These are phyloP conservation scores for Alternaria tenuissima DNA, from an alignment of 2,329 filamentous ascomycete genomes.

Conservation along the genomic window DNA sequence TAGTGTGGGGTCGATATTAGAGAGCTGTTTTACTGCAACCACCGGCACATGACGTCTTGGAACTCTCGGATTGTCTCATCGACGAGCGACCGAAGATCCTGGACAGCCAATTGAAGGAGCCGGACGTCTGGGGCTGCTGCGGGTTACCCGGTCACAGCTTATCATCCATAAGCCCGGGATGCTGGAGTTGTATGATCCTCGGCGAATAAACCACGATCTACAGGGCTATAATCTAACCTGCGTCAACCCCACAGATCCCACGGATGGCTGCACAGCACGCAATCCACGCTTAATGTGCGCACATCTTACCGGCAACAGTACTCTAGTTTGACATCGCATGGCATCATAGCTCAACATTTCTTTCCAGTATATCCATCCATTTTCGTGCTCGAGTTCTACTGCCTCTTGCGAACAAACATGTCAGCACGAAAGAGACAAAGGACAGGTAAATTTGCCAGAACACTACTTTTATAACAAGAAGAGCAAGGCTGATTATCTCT, in stretches of 20 bases:
- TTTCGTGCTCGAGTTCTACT: background rate
- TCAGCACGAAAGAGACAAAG: conserved; percentile 9
- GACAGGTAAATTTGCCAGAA: background rate
- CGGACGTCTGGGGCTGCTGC: background rate
- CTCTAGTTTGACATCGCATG: background rate
- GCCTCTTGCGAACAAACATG: background rate
- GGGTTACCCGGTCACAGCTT: background rate
- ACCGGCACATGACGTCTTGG: background rate
- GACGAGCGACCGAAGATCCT: background rate
- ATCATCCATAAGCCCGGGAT: background rate
- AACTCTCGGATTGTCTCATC: background rate
- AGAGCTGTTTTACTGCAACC: background rate
- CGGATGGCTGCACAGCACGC: conserved; percentile 3
- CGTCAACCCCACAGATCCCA: background rate
- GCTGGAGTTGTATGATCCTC: background rate
- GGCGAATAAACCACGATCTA: background rate
- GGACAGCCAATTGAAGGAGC: background rate
- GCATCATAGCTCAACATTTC: background rate
- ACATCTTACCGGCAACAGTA: background rate
- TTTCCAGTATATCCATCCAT: background rate
- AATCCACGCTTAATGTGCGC: conserved; percentile 11
- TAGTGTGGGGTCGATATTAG: background rate
- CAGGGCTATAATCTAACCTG: background rate
- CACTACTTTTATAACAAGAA: background rate
- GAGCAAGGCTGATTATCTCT: background rate